Conservation (phyloP, 1,139 yeast genomes). For the Kazachstania sp. region DNA sequence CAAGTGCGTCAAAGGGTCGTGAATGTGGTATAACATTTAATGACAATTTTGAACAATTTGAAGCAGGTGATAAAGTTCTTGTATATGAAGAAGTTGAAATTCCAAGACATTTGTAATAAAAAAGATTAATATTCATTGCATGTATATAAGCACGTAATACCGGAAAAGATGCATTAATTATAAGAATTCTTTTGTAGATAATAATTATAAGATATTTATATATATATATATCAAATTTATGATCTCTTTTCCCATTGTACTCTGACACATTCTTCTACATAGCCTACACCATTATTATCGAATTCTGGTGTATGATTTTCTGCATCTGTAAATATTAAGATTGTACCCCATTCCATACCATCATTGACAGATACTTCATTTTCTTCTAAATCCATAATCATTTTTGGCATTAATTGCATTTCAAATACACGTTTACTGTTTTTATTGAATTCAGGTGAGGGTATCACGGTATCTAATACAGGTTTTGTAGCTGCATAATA, state of each 20-base stretch:
- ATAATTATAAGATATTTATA: slow-evolving; percentile 1
- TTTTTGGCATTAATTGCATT: slow-evolving; percentile 88
- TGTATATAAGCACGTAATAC: neutral
- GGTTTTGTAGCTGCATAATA: slow-evolving; percentile 51
- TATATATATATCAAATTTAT: slow-evolving; percentile 2
- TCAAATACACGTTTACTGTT: slow-evolving; percentile 62
- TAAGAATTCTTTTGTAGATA: neutral
- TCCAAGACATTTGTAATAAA: slow-evolving; percentile 53
- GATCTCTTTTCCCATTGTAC: slow-evolving; percentile 77
- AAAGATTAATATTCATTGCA: slow-evolving; percentile 5
- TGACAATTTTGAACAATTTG: slow-evolving; percentile 55
- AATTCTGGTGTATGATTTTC: slow-evolving; percentile 59
- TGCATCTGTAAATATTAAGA: slow-evolving; percentile 70
- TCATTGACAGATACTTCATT: slow-evolving; percentile 38
- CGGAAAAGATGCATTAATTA: no score
- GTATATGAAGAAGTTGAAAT: slow-evolving; percentile 64
- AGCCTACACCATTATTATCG: slow-evolving; percentile 63
- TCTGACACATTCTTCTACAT: slow-evolving; percentile 84
- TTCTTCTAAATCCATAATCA: slow-evolving; percentile 72
- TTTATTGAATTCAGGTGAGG: slow-evolving; percentile 45
- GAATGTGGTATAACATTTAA: slow-evolving; percentile 85
- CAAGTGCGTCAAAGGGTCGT: slow-evolving; percentile 70
- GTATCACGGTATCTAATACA: slow-evolving; percentile 20
- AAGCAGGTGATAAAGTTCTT: slow-evolving; percentile 69
- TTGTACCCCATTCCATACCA: slow-evolving; percentile 98